Base-by-base conservation (phyloP, 2,329 filamentous ascomycete genomes). In the Dothideomycetidae sp. region DNA sequence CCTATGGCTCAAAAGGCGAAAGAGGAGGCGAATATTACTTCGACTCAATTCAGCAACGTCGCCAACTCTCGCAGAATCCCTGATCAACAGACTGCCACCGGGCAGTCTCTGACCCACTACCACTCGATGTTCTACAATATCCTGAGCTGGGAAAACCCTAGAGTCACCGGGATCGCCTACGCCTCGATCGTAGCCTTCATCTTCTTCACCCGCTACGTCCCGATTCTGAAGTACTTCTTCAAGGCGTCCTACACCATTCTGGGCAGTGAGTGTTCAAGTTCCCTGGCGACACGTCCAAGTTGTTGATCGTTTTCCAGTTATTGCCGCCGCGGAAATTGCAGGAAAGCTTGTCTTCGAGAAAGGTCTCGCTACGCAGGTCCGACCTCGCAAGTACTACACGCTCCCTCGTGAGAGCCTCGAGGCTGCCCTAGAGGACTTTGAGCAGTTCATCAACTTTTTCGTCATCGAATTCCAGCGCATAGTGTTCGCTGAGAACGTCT, bases 391-490 rank as follows among this genome's bases (percentile, higher is more conserved):
- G 52, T 78, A 78, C 65, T 78, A 74, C 61, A 75, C 68, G 33
- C 68, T 78, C 41, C 71, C 72, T 23, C 72, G 73, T 53, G 73
- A 76, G 48, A 71, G 69, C 33, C 62, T 76, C 23, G 73, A 78
- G 54, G 68, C 66, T 41, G 57, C 72, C 14, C 58, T 74, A 33
- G 73, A 74, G 46, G 74, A 78, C 52, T 53, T 75, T 10, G 71
- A 74, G 54, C 72, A 78, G 58, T 61, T 78, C 37, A 63, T 72
- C 58, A 76, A 78, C 61, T 78, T 78, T 60, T 73, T 77, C 57
- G 65, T 78, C 47, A 75, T 78, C 44, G 74, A 78, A 53, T 71
- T 73, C 53, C 74, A 78, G 62, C 68, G 74, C 41, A 66, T 78
- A 45, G 54, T 78, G 42, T 78, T 77, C 48, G 73, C 70, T 19